A percentile compares a stretch with the other conserved stretches of the same genome.
Conservation (phyloP, 345 rosid genomes). For the Clausena lansium region DNA sequence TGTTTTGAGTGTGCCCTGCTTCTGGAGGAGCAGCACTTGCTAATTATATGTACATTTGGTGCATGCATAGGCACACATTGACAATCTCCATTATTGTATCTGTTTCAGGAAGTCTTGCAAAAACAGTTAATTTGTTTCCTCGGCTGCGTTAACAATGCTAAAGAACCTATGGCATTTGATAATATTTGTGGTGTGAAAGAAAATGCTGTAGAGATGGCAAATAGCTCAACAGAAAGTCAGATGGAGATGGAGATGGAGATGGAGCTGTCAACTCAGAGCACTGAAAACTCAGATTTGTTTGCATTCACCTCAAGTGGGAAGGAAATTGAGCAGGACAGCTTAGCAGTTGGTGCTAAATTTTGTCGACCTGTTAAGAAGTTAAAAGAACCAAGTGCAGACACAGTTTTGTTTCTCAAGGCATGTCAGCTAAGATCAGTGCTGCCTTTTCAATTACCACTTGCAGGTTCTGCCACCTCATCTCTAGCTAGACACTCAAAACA, state of each 20-base stretch:
- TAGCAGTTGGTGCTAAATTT: not conserved
- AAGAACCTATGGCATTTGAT: not conserved
- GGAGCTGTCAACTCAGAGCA: not conserved
- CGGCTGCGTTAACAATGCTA: not conserved
- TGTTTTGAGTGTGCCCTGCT: not conserved
- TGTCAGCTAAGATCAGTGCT: not conserved
- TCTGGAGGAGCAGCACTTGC: not conserved
- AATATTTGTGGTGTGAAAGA: not conserved
- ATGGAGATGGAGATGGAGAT: not conserved
- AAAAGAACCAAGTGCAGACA: not conserved
- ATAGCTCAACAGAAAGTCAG: not conserved
- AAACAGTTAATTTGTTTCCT: not conserved
- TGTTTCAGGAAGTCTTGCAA: not conserved
- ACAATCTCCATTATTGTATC: not conserved
- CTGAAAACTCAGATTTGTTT: not conserved
- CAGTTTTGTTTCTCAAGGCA: not conserved
- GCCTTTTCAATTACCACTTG: not conserved
- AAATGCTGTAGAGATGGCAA: not conserved
- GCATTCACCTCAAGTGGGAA: not conserved
- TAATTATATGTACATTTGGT: not conserved
- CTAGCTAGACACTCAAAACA: not conserved
- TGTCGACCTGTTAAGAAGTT: not conserved
- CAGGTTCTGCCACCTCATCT: not conserved
- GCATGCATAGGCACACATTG: not conserved
- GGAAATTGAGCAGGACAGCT: not conserved